Conservation (phyloP, 805 yeast genomes). For the Grigorovia jiainica region DNA sequence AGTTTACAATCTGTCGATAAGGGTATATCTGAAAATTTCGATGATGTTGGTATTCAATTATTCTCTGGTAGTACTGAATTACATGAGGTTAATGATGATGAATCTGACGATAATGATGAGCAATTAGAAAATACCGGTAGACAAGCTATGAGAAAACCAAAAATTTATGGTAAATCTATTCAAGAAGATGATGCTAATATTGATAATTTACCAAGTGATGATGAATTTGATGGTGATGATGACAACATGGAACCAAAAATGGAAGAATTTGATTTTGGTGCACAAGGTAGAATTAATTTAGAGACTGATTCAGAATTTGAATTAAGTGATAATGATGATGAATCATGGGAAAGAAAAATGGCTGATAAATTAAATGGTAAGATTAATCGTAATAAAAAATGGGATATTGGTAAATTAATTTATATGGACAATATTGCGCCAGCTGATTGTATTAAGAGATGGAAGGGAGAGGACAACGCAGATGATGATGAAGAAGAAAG, state of each 20-base stretch:
- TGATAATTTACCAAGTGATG: constrained; percentile 36
- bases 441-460: constrained; percentile 57
- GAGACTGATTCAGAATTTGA: constrained; percentile 48
- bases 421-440: constrained; percentile 76
- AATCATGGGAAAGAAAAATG: constrained; percentile 31
- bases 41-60: constrained; percentile 63
- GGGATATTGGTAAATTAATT: constrained; percentile 75
- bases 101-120: constrained; percentile 30
- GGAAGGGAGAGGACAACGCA: constrained; percentile 49
- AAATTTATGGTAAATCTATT: constrained; percentile 45
- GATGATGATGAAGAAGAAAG: constrained; percentile 36
- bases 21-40: constrained; percentile 48
- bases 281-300: constrained; percentile 31
- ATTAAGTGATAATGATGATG: constrained; percentile 30
- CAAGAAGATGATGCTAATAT: constrained; percentile 38
- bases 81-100: constrained; percentile 34
- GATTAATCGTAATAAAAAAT: constrained; percentile 38
- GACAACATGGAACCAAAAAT: constrained; percentile 35
- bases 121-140: constrained; percentile 47
- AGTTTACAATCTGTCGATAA: constrained; percentile 63
- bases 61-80: constrained; percentile 55
- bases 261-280: constrained; percentile 40
- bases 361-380: constrained; percentile 57
- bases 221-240: constrained; percentile 35
- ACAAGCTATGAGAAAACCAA: constrained; percentile 50